Conservation (phyloP, 2,329 filamentous ascomycete genomes). For the Fusarium sp. region DNA sequence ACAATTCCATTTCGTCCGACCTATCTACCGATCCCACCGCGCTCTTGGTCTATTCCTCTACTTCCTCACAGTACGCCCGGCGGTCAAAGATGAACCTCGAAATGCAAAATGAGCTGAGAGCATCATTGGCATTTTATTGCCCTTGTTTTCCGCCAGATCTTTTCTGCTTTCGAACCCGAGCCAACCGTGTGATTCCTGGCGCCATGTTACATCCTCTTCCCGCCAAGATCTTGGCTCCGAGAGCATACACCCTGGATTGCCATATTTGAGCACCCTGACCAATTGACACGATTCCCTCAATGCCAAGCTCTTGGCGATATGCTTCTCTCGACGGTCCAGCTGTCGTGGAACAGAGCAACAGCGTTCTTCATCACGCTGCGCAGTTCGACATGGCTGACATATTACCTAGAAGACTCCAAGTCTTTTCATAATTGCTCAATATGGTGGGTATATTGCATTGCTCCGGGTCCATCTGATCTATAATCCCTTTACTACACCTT, state of each 20-base stretch:
- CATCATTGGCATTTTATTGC: background rate
- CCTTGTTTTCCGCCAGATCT: no score
- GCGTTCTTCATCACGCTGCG: background rate
- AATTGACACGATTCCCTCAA: background rate
- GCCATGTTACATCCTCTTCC: background rate
- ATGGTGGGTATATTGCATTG: background rate
- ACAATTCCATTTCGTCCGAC: background rate
- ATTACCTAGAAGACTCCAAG: background rate
- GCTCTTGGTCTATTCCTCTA: background rate
- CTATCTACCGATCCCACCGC: background rate
- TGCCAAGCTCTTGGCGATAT: background rate
- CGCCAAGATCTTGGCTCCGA: slow-evolving; percentile 23
- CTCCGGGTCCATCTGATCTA: background rate
- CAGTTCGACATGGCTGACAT: background rate
- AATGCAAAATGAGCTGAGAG: background rate
- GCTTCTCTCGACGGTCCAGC: background rate
- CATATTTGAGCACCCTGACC: background rate
- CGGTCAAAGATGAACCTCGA: background rate
- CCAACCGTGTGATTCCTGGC: background rate
- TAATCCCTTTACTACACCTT: background rate
- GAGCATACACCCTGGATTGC: slow-evolving; percentile 1
- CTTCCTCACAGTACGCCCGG: background rate
- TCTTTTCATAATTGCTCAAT: background rate
- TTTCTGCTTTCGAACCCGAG: no score
- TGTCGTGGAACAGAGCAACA: background rate